Evolutionary conservation across 2,329 filamentous ascomycete species (phyloP).

Genomic region (Chrysoporthe deuterocubensis): DNA sequence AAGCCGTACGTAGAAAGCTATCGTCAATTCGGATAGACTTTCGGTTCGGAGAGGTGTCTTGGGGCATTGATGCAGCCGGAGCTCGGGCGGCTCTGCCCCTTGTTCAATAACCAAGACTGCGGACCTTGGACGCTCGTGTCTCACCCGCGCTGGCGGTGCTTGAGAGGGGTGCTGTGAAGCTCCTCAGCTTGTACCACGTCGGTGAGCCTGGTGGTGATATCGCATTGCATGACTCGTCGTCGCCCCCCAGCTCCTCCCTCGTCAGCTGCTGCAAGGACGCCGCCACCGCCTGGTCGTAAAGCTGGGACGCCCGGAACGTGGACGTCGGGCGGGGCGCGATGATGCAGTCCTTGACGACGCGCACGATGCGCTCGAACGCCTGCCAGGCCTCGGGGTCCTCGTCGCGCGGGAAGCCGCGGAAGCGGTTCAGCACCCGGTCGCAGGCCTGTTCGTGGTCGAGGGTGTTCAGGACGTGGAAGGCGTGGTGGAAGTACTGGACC

Average conservation of each 20-base stretch:
- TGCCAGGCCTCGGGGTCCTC: constrained; percentile 9
- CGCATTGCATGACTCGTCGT: no score
- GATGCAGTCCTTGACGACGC: background rate
- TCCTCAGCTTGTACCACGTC: background rate
- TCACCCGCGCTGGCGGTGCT: background rate
- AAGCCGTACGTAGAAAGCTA: no score
- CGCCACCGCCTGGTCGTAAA: constrained; percentile 4
- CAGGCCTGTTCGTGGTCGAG: constrained; percentile 7
- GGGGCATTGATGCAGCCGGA: no score
- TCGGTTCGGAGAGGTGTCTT: no score
- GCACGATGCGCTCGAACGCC: background rate
- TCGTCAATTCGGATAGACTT: no score
- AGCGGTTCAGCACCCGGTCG: background rate
- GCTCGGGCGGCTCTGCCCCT: no score
- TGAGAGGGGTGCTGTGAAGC: background rate
- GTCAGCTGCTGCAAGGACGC: background rate
- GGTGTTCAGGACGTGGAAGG: constrained; percentile 5
- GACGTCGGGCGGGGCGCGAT: background rate
- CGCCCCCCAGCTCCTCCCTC: background rate
- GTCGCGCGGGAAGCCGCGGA: constrained; percentile 4
- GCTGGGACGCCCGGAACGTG: background rate
- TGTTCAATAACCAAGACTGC: background rate
- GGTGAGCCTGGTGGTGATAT: background rate
- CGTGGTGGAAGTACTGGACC: constrained; percentile 3
- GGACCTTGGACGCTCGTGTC: background rate